These are phyloP conservation scores for Filosporella fistucella DNA, from an alignment of 495 filamentous ascomycete species.

Conservation along the genomic window DNA sequence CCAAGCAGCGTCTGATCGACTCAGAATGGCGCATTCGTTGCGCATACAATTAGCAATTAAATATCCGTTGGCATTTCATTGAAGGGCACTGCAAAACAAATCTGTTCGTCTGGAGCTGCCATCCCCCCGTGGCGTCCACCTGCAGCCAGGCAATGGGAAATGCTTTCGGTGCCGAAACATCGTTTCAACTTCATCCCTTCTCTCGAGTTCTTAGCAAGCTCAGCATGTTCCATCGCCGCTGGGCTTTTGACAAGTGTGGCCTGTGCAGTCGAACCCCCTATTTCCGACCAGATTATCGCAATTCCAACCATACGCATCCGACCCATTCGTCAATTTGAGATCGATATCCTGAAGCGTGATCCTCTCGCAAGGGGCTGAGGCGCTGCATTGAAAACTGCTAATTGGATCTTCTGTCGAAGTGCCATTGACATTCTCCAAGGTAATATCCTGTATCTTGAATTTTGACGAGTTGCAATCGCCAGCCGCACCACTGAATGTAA, in stretches of 20 bases:
- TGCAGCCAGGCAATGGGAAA: too few species aligned
- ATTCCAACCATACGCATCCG: constrained; percentile 24
- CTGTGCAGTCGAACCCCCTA: constrained; percentile 33
- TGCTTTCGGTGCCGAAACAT: too few species aligned
- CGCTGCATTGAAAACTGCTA: constrained; percentile 33
- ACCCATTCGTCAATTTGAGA: constrained; percentile 21
- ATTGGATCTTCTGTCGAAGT: constrained; percentile 26
- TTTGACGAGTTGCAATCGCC: constrained; percentile 36
- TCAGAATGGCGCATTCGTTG: too few species aligned
- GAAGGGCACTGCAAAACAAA: too few species aligned
- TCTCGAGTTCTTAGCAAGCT: too few species aligned
- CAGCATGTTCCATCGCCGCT: too few species aligned
- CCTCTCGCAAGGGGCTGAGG: constrained; percentile 29
- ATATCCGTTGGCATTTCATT: too few species aligned
- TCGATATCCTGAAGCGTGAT: constrained; percentile 25
- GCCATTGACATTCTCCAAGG: constrained; percentile 23
- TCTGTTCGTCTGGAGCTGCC: too few species aligned
- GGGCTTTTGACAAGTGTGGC: constrained; percentile 19
- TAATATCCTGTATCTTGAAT: constrained; percentile 31
- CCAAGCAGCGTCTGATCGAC: too few species aligned
- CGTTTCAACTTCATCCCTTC: too few species aligned
- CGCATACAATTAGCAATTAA: too few species aligned
- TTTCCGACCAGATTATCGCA: constrained; percentile 31
- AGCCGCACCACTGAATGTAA: constrained; percentile 30
- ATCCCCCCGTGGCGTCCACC: too few species aligned